Base-by-base conservation (phyloP, 2,329 filamentous ascomycete genomes). In the Colletotrichum agaves region DNA sequence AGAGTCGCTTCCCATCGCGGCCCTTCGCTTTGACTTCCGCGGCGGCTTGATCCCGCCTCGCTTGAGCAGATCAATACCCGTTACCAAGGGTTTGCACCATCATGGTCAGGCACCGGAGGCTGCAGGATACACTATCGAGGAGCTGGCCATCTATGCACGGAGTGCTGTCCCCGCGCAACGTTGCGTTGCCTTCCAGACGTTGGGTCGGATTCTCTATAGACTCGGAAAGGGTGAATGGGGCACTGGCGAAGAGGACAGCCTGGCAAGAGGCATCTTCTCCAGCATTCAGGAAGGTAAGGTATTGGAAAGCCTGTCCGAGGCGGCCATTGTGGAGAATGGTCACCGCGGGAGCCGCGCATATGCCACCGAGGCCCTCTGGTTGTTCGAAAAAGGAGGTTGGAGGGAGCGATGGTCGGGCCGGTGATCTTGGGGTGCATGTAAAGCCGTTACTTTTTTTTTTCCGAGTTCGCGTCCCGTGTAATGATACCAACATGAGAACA, bases 81-180 rank as follows among this genome's bases (percentile, higher is more conserved):
- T 88, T 1, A 90, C 89, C 12, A 88, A 91, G 67, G 96, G 96
- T 0, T 85, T 99, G 13, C 96, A 99, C 78, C 95, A 99, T 78
- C 96, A 99, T 77, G 94, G 92, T 70, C 89, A 94, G 66, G 94
- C 95, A 1, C 96, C 96, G 15, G 93, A 97, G 78, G 93, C 94
- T 1, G 96, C 96, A 0, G 96, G 96, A 0, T 99, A 99, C 79
- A 98, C 96, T 0, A 87, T 99, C 33, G 88, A 90, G 0, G 96
- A 99, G 78, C 84, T 99, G 1, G 90, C 93, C 1, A 88, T 91
- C 35, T 85, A 98, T 2, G 90, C 93, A 4, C 87, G 95, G 37
- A 97, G 93, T 62, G 89, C 90, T 0, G 93, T 97, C 19, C 88
- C 96, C 0, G 91, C 92, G 0, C 96, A 99, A 81, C 83, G 95